Evolutionary conservation across 2,329 filamentous ascomycete species (phyloP), one percentile per base, ranked within the genome.

Genomic region (Metarhizium robertsii): DNA sequence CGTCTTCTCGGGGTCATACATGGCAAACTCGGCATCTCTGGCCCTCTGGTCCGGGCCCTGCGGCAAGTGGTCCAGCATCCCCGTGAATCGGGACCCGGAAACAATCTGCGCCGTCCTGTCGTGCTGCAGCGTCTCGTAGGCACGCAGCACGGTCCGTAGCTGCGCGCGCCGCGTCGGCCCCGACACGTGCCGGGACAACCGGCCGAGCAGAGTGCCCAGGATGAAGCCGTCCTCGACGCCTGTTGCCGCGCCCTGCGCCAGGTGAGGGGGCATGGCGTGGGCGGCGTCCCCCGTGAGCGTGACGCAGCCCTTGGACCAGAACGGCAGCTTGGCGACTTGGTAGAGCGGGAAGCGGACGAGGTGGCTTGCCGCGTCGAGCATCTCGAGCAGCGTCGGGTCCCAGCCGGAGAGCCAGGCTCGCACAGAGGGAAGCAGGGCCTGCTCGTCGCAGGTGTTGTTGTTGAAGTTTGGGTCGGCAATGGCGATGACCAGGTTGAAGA

Each of bases 131-230:
- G 18, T 11, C 10, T 56, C 49, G 16, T 58, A 62, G 4, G 52
- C 32, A 16, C 48, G 43, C 18, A 60, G 25, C 16, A 58, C 18
- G 4, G 36, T 18, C 2, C 43, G 53, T 13, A 57, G 49, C 13
- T 52, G 42, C 5, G 18, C 14, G 6, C 20, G 40, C 5, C 11
- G 14, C 11, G 29, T n/a, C 4, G 46, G 10, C 0, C 3, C 16
- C 10, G 50, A 14, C 8, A 18, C 13, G 34, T 51, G 43, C 20
- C 53, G 20, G 3, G 47, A 38, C 7, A 57, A 42, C 18, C 57
- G 52, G 7, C 60, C 56, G 7, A 48, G 82, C 7, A 67, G 59
- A 0, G 57, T 59, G 11, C 58, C 62, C 2, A 66, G 53, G 2
- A 64, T 50, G 14, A 61, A 58, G 2, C 59, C 64, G 36, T 66